phyloP scores from a whole-genome alignment of 345 rosid genomes.

The Lenwebbia sp. region DNA sequence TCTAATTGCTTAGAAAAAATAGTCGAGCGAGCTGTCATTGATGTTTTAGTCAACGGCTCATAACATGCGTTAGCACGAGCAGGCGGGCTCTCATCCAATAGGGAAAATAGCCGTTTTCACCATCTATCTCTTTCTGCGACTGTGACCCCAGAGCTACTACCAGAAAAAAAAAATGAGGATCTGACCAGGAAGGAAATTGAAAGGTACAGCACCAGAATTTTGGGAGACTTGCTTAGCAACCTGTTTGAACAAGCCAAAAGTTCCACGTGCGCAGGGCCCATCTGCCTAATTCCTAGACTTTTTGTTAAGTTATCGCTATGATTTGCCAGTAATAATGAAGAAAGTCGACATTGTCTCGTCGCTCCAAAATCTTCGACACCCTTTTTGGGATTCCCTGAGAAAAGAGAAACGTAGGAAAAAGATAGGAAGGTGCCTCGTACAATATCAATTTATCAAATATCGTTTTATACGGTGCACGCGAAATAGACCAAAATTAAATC shows the following conservation, averaged over 20 bases:
- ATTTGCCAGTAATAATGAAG: neutral
- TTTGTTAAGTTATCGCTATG: neutral
- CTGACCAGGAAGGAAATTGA: neutral
- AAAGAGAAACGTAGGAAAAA: neutral
- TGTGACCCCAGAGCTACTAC: neutral
- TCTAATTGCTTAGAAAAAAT: neutral
- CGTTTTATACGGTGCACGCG: too few relatives aligned
- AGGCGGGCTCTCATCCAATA: neutral
- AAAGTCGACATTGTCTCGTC: neutral
- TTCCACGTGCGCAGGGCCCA: neutral
- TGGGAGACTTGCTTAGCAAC: neutral
- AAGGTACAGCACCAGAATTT: neutral
- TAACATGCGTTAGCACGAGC: neutral
- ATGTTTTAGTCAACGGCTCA: neutral
- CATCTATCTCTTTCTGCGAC: neutral
- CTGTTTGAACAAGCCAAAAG: neutral
- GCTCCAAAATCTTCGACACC: neutral
- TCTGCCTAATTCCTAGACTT: neutral
- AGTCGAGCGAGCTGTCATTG: neutral
- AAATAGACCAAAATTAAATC: too few relatives aligned
- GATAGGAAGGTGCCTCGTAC: neutral
- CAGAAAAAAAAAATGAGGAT: neutral
- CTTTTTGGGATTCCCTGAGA: neutral
- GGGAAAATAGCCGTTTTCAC: neutral
- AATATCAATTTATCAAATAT: too few relatives aligned